Evolutionary conservation across 805 yeast species (phyloP), one percentile per base, ranked within the genome.

Genomic region (Saccharomycopsis javanensis): DNA sequence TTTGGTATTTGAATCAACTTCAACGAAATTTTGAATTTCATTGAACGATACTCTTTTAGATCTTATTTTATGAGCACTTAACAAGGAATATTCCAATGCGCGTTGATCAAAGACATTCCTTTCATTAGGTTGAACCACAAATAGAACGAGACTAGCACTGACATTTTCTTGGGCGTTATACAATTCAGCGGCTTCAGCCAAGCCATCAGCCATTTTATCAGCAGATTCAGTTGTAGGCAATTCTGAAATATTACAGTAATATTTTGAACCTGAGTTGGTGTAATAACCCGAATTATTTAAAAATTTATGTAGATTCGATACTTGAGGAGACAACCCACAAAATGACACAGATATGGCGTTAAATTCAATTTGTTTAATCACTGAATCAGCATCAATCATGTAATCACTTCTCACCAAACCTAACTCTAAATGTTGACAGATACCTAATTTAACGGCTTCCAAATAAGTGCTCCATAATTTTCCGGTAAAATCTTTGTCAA

Each of bases 301-400:
- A 64, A 79, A 88, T 20, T 76, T 69, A 69, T 94, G 99, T 57
- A 88, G 72, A 62, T 80, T 75, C 20, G 94, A 86, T 27, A 88
- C 92, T 67, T 85, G 86, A 13, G 89, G 69, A 1, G 96, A 85
- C 57, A 94, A 75, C 0, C 96, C 98, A 20, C 96, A 97, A 73
- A 94, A 94, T 0, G 97, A 91, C 3, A 92, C 96, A 65, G 96
- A 86, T 2, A 94, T 88, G 1, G 99, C 91, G 71, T 94, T 94
- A 73, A 92, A 92, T 69, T 94, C 99, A 54, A 94, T 94, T 70
- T 94, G 99, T 67, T 92, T 91, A 65, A 92, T 85, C 28, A 70
- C 68, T n/a, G 78, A 67, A 28, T 68, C 66, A 35, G 66, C 57
- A 62, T 85, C 83, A 35, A 82, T 72, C 82, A 94, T 82, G 66